Evolutionary conservation across 768 basidiomycete species (phyloP), one percentile per base, ranked within the genome.

Genomic region (Collybia sp.): DNA sequence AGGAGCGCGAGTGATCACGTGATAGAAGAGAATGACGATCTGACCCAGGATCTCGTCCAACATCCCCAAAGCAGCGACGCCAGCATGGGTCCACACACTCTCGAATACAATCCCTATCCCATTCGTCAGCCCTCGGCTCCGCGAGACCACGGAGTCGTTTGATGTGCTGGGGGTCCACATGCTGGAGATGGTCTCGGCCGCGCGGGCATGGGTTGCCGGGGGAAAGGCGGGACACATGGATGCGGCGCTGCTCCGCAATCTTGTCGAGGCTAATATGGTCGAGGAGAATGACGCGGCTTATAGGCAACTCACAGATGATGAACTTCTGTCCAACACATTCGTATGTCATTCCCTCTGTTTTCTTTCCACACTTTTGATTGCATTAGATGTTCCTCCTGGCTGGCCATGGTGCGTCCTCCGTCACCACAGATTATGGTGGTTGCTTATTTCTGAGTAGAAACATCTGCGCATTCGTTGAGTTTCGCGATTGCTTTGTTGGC

Each of bases 261-360:
- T 78, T 18, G 73, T 77, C 6, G 64, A 70, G 47, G 75, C 76
- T 0, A 78, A 75, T 53, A 71, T 73, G 64, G 51, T 55, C 5
- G 48, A 58, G 40, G 60, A 66, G 43, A 66, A 65, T 2, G 58
- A 57, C 10, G 46, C 48, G 2, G 54, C 48, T 10, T 51, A 65
- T 45, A 62, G 48, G 46, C 53, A 52, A 17, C 49, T 78, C 30
- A 68, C 67, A 1, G 75, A 78, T 32, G 69, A 60, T 12, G 75
- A 78, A 44, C 45, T 78, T 11, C 51, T 76, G 5, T 77, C 75
- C 3, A 66, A 78, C 48, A 68, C 71, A 44, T 77, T 75, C 52
- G 77, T 76, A 52, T 50, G 71, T 59, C 12, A 5, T 9, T 6
- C 32, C 2, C 32, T 34, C 39, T 19, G 2, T 10, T 35, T 30